Base-by-base conservation (phyloP, 2,329 filamentous ascomycete genomes). In the Endoconidiophora polonica region DNA sequence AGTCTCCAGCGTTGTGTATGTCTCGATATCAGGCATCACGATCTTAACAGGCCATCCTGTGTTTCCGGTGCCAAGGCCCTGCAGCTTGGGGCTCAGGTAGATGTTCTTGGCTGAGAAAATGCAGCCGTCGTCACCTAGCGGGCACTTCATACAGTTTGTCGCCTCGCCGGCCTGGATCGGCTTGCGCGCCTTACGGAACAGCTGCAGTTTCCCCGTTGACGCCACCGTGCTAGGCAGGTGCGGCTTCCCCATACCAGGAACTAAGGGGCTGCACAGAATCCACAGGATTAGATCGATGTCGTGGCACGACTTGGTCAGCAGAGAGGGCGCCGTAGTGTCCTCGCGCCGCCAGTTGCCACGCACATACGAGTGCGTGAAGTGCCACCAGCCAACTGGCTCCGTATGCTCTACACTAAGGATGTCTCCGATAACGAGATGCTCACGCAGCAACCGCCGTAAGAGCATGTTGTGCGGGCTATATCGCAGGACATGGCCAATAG, bases 361-460 rank as follows among this genome's bases (percentile, higher is more conserved):
- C 36, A 96, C 90, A 58, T 90, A 94, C 40, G 81, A 86, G 62
- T 94, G 88, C 0, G 83, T 73, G 61, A 93, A 96, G 62, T 96
- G 91, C 86, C 87, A 96, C 80, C 83, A 94, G 1, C 91, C 91
- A 0, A 98, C 81, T 0, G 91, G 91, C 63, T 96, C 91, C 0
- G 86, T 91, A 64, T 96, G 91, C 55, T 93, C 84, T 38, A 94
- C 72, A 38, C 83, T 90, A 48, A 93, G 68, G 26, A 95, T 70
- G 49, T 95, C 83, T 5, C 91, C 91, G 59, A 98, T 81, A 10
- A 80, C 76, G 10, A 73, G 72, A 48, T 93, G 77, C 55, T 83
- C 73, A 1, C 87, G 72, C 4, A 96, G 70, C 14, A 96, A 67
- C 60, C 82, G 79, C 46, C 87, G 78, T 24, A 98, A 71, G 50